Evolutionary conservation across 176 grass and related monocot species (phyloP).

Genomic region (Paspalum notatum): DNA sequence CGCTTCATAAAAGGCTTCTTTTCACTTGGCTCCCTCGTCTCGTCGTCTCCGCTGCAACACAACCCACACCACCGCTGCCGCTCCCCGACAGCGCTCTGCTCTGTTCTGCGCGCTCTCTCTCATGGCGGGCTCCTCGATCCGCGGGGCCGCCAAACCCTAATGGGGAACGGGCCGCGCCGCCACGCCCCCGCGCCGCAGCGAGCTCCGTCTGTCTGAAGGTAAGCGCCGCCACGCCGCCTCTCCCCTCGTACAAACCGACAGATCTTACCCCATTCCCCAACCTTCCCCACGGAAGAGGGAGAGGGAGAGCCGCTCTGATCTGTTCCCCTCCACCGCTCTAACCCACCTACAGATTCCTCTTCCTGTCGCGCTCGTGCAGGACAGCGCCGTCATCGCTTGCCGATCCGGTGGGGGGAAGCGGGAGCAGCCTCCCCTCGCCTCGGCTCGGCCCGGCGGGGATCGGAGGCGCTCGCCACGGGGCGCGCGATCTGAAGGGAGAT

Average conservation of each 20-base stretch:
- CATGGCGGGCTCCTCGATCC: conserved; percentile 49
- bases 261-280: conserved; percentile 49
- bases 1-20: not conserved
- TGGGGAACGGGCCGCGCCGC: conserved; percentile 39
- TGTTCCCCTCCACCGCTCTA: not conserved
- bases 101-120: not conserved
- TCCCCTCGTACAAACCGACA: not conserved
- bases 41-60: conserved; percentile 42
- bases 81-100: not conserved
- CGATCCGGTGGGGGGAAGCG: conserved; percentile 14
- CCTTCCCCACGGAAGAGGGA: not conserved
- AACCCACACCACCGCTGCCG: conserved; percentile 30
- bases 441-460: conserved; percentile 31
- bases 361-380: not conserved
- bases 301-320: conserved; percentile 21
- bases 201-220: conserved; percentile 36
- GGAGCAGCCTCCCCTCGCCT: conserved; percentile 29
- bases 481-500: conserved; percentile 66
- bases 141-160: conserved; percentile 54
- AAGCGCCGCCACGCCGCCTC: not conserved
- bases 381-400: not conserved
- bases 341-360: conserved; percentile 3
- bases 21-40: conserved; percentile 43
- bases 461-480: conserved; percentile 45
- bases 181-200: conserved; percentile 36